These are phyloP conservation scores for Ceratobasidium sp. DNA, from an alignment of 1,284 basidiomycete species.

Conservation along the genomic window DNA sequence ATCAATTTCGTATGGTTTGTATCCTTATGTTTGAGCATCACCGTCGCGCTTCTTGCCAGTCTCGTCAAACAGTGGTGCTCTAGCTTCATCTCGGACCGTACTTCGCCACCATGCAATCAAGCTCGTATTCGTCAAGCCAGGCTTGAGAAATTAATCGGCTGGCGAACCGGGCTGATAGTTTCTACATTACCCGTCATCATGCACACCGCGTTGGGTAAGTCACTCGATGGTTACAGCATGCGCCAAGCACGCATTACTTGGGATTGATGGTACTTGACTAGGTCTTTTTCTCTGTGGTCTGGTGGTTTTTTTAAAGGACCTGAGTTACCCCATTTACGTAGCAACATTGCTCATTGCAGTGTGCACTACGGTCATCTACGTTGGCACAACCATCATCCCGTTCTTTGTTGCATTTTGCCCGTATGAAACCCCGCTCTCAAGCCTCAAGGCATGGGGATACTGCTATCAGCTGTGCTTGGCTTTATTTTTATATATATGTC, in stretches of 20 bases:
- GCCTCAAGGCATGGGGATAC: background rate
- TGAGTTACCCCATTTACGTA: background rate
- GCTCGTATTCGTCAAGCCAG: constrained; percentile 20
- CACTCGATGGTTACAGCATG: background rate
- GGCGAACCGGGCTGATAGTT: background rate
- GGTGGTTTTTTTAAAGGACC: background rate
- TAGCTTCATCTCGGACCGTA: background rate
- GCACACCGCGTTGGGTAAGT: constrained; percentile 19
- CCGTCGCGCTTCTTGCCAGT: constrained; percentile 7
- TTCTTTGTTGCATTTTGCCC: constrained; percentile 4
- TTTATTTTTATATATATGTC: background rate
- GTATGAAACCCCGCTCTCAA: constrained; percentile 16
- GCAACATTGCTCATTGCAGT: background rate
- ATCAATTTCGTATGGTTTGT: constrained; percentile 10
- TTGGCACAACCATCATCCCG: background rate
- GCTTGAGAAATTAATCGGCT: background rate
- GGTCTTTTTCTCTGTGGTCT: constrained; percentile 15
- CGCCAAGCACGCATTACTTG: background rate
- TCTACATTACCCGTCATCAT: background rate
- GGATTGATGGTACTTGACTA: background rate
- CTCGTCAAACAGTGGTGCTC: constrained; percentile 22
- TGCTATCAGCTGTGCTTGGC: background rate
- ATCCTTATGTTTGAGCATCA: constrained; percentile 17
- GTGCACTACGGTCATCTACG: background rate
- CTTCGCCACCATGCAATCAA: constrained; percentile 1